These are phyloP conservation scores for Funneliformis geosporum DNA, from an alignment of 192 early-diverging fungal genomes.

Conservation along the genomic window DNA sequence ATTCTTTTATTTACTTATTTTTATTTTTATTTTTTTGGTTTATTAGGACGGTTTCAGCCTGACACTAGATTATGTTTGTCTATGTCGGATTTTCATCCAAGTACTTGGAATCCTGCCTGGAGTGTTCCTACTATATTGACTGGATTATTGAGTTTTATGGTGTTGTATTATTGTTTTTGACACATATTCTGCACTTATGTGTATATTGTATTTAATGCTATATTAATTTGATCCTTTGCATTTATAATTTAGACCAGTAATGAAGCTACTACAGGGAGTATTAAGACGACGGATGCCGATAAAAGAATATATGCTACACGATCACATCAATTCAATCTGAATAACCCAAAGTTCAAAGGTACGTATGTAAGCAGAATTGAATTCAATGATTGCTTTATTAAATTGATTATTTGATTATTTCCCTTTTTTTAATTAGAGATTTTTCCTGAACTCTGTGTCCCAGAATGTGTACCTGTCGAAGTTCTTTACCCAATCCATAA, in stretches of 20 bases:
- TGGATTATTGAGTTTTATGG: constrained; percentile 96
- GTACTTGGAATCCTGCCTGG: constrained; percentile 97
- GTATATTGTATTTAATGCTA: background rate
- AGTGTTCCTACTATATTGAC: constrained; percentile 95
- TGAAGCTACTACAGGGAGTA: constrained; percentile 92
- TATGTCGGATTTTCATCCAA: constrained; percentile 95
- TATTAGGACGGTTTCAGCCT: constrained; percentile 85
- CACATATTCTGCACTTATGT: background rate
- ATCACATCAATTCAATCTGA: constrained; percentile 80
- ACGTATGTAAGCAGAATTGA: background rate
- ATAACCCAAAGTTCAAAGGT: constrained; percentile 76
- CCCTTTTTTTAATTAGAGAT: constrained; percentile 50
- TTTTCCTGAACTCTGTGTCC: constrained; percentile 82
- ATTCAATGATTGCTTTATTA: background rate
- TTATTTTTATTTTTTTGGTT: too few relatives aligned
- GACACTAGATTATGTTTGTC: constrained; percentile 92
- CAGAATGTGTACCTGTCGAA: constrained; percentile 47
- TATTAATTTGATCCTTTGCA: constrained; percentile 18
- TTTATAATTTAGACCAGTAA: constrained; percentile 61
- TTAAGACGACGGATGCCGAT: constrained; percentile 77
- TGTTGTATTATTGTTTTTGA: constrained; percentile 42
- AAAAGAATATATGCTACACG: constrained; percentile 75
- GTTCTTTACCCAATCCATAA: constrained; percentile 44
- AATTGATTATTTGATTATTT: constrained; percentile 16
- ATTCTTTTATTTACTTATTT: background rate